These are phyloP conservation scores for Powellomyces hirtus DNA, from an alignment of 192 early-diverging fungal species.

Conservation along the genomic window DNA sequence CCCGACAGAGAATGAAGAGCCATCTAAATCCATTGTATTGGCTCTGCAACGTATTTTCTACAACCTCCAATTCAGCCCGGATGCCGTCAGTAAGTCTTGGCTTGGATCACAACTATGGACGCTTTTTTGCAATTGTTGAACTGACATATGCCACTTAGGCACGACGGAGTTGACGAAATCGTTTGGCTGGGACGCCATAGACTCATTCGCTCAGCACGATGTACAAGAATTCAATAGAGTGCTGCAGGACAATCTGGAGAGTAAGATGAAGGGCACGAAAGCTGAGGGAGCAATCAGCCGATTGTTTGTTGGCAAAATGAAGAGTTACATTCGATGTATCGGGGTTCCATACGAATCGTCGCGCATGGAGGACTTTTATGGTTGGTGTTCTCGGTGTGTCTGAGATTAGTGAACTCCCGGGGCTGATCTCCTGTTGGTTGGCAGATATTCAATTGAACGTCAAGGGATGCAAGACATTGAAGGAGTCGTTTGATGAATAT, in stretches of 20 bases:
- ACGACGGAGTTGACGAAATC: constrained; percentile 96
- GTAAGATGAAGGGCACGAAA: constrained; percentile 93
- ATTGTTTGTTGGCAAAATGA: constrained; percentile 97
- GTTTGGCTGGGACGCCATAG: constrained; percentile 96
- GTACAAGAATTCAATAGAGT: constrained; percentile 99
- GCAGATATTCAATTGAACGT: constrained; percentile 96
- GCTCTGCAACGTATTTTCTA: constrained; percentile 96
- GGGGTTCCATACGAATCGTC: constrained; percentile 94
- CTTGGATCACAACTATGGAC: constrained; percentile 26
- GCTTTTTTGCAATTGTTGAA: background rate
- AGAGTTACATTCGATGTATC: constrained; percentile 95
- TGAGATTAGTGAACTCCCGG: constrained; percentile 30
- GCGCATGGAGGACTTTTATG: constrained; percentile 92
- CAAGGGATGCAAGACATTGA: constrained; percentile 83
- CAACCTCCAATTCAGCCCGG: constrained; percentile 70
- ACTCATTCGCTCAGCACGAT: constrained; percentile 97
- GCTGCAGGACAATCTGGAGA: constrained; percentile 94
- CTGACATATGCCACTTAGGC: too few species aligned
- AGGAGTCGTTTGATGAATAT: constrained; percentile 90
- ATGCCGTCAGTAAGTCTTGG: constrained; percentile 78
- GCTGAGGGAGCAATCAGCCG: constrained; percentile 88
- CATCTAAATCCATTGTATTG: constrained; percentile 79
- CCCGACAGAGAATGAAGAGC: constrained; percentile 86
- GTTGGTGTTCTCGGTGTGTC: background rate
- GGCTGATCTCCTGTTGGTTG: background rate